These are phyloP conservation scores for Dryas octopetala DNA, from an alignment of 306 rosid species.

Conservation along the genomic window DNA sequence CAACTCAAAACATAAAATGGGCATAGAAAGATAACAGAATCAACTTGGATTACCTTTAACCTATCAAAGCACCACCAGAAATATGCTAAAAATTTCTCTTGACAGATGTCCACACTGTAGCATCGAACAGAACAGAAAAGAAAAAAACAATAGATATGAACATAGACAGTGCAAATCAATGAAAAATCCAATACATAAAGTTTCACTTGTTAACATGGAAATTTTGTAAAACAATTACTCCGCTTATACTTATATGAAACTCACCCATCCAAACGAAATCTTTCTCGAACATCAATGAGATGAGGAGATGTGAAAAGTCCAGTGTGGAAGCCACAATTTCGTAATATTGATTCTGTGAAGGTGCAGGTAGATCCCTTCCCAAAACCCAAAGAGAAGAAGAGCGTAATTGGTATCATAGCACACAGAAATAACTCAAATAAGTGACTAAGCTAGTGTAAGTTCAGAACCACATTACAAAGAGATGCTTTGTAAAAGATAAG, in stretches of 20 bases:
- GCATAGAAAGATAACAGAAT: not conserved
- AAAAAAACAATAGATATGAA: not conserved
- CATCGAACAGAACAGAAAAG: slow-evolving; percentile 28
- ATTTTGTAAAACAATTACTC: not conserved
- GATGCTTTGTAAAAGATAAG: not conserved
- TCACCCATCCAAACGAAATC: slow-evolving; percentile 92
- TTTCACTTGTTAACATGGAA: not conserved
- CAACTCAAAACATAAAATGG: not conserved
- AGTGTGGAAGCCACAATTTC: slow-evolving; percentile 82
- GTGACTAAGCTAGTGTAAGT: not conserved
- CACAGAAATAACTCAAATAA: slow-evolving; percentile 6
- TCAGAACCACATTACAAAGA: not conserved
- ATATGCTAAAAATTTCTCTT: slow-evolving; percentile 76
- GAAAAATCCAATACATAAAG: not conserved
- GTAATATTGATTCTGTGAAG: slow-evolving; percentile 83
- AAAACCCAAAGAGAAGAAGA: slow-evolving; percentile 24
- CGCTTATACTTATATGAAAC: slow-evolving; percentile 23
- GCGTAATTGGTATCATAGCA: slow-evolving; percentile 23
- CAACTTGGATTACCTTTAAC: slow-evolving; percentile 47
- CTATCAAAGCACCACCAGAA: slow-evolving; percentile 95
- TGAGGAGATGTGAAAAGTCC: slow-evolving; percentile 98
- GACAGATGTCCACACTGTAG: slow-evolving; percentile 64
- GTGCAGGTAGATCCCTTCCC: slow-evolving; percentile 92
- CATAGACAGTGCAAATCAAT: not conserved
- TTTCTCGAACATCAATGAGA: slow-evolving; percentile 90